Conservation (phyloP, 768 basidiomycete genomes). For the Vishniacozyma victoriae region DNA sequence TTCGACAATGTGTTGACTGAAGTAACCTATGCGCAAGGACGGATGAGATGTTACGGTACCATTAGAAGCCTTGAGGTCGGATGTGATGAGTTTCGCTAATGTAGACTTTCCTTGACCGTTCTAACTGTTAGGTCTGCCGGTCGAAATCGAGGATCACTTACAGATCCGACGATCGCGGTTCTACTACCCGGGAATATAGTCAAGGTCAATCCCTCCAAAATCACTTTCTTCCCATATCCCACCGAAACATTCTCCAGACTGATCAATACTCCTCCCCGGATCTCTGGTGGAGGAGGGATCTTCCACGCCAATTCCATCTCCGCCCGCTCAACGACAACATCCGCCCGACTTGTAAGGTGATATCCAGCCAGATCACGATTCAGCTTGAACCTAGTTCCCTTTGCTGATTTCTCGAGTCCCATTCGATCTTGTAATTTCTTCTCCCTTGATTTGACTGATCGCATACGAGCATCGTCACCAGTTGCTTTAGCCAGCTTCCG, state of each 20-base stretch:
- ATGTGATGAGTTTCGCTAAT: conserved; percentile 49
- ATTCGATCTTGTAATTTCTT: conserved; percentile 55
- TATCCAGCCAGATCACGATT: conserved; percentile 55
- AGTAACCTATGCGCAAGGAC: conserved; percentile 57
- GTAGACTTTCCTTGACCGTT: conserved; percentile 61
- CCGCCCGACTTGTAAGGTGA: conserved; percentile 48
- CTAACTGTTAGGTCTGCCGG: conserved; percentile 5
- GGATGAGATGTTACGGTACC: conserved; percentile 58
- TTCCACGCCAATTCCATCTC: conserved; percentile 48
- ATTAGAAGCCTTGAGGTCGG: conserved; percentile 48
- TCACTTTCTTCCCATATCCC: conserved; percentile 35
- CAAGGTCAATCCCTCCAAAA: conserved; percentile 47
- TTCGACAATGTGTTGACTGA: conserved; percentile 49
- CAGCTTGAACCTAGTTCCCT: conserved; percentile 56
- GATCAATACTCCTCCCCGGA: conserved; percentile 44
- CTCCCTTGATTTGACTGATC: conserved; percentile 52
- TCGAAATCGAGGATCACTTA: conserved; percentile 4
- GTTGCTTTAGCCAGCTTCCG: conserved; percentile 18
- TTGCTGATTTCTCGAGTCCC: conserved; percentile 49
- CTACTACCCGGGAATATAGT: conserved; percentile 49
- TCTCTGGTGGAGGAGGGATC: conserved; percentile 43
- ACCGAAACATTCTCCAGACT: conserved; percentile 49
- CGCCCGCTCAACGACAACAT: conserved; percentile 49
- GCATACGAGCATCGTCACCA: conserved; percentile 49
- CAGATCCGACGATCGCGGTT: conserved; percentile 50